Conservation (phyloP, 2,329 filamentous ascomycete species). For the Xylaria sp. region DNA sequence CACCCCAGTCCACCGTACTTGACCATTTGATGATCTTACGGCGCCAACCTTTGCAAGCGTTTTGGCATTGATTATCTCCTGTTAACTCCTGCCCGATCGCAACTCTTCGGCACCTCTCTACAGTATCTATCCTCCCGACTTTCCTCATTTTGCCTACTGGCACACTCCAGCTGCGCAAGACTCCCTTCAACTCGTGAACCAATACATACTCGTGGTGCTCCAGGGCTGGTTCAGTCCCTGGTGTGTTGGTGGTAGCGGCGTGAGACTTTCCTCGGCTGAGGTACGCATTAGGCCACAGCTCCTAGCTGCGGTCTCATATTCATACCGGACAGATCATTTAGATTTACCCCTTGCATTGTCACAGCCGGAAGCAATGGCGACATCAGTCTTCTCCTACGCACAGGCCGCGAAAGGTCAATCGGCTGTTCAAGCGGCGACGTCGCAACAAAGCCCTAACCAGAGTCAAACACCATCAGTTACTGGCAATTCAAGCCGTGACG, state of each 20-base stretch:
- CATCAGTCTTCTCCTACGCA: slow-evolving; percentile 85
- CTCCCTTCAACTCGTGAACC: slow-evolving; percentile 31
- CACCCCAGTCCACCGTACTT: slow-evolving; percentile 14
- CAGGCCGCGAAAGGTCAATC: slow-evolving; percentile 89
- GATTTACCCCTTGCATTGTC: slow-evolving; percentile 31
- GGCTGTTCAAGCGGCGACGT: slow-evolving; percentile 50
- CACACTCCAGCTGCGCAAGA: slow-evolving; percentile 25
- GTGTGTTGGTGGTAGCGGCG: slow-evolving; percentile 46
- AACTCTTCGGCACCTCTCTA: neutral
- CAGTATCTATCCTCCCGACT: neutral
- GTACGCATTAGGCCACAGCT: slow-evolving; percentile 42
- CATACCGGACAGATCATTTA: slow-evolving; percentile 34
- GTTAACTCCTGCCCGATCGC: slow-evolving; percentile 23
- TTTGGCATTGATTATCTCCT: slow-evolving; percentile 28
- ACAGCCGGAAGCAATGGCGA: slow-evolving; percentile 58
- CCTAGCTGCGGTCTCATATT: slow-evolving; percentile 38
- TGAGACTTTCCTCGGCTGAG: slow-evolving; percentile 42
- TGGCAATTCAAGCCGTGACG: slow-evolving; percentile 51
- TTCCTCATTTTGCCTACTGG: slow-evolving; percentile 7
- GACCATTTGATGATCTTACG: slow-evolving; percentile 11
- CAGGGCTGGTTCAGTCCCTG: slow-evolving; percentile 43
- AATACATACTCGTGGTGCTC: slow-evolving; percentile 43
- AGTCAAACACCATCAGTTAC: slow-evolving; percentile 49
- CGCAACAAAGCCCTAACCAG: slow-evolving; percentile 46
- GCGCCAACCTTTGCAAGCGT: slow-evolving; percentile 7